These are phyloP conservation scores for Casuarina glauca DNA, from an alignment of 306 rosid genomes.

Conservation along the genomic window DNA sequence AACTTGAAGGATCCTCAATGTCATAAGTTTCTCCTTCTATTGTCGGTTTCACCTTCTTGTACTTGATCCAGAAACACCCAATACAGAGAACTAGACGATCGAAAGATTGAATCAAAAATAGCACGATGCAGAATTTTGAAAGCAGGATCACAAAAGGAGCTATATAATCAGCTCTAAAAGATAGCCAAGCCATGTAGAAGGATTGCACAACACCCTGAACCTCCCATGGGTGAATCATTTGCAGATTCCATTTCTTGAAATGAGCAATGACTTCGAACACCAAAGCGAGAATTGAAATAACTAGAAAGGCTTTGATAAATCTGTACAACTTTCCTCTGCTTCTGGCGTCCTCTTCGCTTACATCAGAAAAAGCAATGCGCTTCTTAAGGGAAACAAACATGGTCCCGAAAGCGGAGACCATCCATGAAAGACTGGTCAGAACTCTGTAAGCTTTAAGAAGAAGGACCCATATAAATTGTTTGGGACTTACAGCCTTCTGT, in stretches of 20 bases:
- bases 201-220: slow-evolving; percentile 69
- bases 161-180: slow-evolving; percentile 78
- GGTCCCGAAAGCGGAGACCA: slow-evolving; percentile 46
- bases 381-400: slow-evolving; percentile 56
- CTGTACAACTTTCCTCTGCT: slow-evolving; percentile 65
- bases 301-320: slow-evolving; percentile 65
- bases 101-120: slow-evolving; percentile 87
- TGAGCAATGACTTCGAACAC: slow-evolving; percentile 74
- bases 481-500: slow-evolving; percentile 62
- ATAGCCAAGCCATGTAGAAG: slow-evolving; percentile 70
- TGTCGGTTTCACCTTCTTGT: slow-evolving; percentile 71
- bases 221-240: slow-evolving; percentile 75
- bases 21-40: slow-evolving; percentile 53
- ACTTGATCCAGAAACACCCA: slow-evolving; percentile 97
- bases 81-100: slow-evolving; percentile 86
- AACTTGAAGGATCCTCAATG: slow-evolving; percentile 62
- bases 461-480: slow-evolving; percentile 84
- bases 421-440: slow-evolving; percentile 66
- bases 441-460: slow-evolving; percentile 79
- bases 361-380: slow-evolving; percentile 61
- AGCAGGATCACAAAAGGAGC: slow-evolving; percentile 66
- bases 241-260: slow-evolving; percentile 79
- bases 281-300: slow-evolving; percentile 60
- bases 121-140: slow-evolving; percentile 79
- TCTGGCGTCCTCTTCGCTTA: slow-evolving; percentile 59